Conservation (phyloP, 148 eudicot species). For the Heliosperma pusillum region DNA sequence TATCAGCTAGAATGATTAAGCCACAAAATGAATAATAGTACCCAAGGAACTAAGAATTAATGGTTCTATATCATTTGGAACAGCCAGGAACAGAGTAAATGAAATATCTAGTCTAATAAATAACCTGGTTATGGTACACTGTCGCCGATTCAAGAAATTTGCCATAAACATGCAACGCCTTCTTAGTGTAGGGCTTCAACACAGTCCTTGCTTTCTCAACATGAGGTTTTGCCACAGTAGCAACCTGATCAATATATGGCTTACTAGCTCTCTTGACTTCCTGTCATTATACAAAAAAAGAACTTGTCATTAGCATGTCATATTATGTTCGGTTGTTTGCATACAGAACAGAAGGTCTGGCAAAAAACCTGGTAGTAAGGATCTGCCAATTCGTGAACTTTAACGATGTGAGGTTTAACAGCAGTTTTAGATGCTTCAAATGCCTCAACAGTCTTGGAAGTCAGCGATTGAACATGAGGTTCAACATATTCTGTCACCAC, state of each 20-base stretch:
- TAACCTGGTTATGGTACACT: slow-evolving; percentile 74
- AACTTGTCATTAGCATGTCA: slow-evolving; percentile 11
- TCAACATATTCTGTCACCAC: slow-evolving; percentile 43
- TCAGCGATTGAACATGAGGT: slow-evolving; percentile 55
- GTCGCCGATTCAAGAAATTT: slow-evolving; percentile 79
- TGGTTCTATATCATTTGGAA: background rate
- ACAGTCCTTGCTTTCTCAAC: slow-evolving; percentile 58
- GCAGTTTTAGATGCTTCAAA: slow-evolving; percentile 61
- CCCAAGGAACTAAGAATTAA: background rate
- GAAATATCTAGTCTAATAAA: slow-evolving; percentile 10
- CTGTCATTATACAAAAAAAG: slow-evolving; percentile 36
- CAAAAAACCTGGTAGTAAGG: slow-evolving; percentile 73
- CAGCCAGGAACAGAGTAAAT: slow-evolving; percentile 2
- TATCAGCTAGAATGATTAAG: background rate
- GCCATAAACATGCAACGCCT: slow-evolving; percentile 57
- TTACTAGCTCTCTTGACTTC: slow-evolving; percentile 62
- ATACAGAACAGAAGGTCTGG: background rate
- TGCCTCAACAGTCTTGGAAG: slow-evolving; percentile 46
- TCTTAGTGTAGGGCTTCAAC: slow-evolving; percentile 62
- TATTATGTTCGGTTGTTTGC: background rate
- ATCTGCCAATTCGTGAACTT: slow-evolving; percentile 56
- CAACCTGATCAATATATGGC: slow-evolving; percentile 81
- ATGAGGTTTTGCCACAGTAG: slow-evolving; percentile 79
- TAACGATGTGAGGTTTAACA: slow-evolving; percentile 60
- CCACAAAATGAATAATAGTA: background rate